Evolutionary conservation across 257 asterid species (phyloP).

Genomic region (Solanum lignicaule): DNA sequence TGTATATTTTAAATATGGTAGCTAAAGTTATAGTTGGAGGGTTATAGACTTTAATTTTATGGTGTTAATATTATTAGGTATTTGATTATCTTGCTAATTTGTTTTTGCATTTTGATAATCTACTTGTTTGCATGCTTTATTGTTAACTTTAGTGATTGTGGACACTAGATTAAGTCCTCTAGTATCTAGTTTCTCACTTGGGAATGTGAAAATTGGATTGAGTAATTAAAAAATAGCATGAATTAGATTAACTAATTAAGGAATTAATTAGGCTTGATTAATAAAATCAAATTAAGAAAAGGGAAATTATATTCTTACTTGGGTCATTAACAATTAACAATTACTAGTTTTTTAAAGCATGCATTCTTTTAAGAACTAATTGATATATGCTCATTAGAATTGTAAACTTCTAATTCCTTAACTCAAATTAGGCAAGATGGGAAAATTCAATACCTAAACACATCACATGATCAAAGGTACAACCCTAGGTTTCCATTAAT

Average conservation of each 20-base stretch:
- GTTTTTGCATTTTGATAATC: not conserved
- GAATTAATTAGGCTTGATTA: not conserved
- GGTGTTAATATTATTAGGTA: not conserved
- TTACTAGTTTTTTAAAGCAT: not conserved
- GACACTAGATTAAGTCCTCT: not conserved
- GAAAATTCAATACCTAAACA: not conserved
- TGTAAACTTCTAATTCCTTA: not conserved
- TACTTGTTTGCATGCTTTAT: not conserved
- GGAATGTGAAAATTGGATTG: not conserved
- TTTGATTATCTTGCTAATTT: not conserved
- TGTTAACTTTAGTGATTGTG: not conserved
- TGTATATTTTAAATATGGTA: not conserved
- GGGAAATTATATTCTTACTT: not conserved
- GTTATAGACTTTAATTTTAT: not conserved
- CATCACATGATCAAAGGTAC: not conserved
- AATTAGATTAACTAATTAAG: not conserved
- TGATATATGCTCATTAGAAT: not conserved
- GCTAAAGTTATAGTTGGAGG: not conserved
- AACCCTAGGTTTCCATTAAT: not conserved
- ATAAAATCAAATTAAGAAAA: not conserved
- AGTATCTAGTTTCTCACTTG: not conserved
- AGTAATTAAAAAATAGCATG: not conserved
- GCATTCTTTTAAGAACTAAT: not conserved
- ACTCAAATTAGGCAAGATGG: not conserved
- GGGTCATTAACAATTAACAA: not conserved